Conservation (phyloP, 2,329 filamentous ascomycete genomes). For the Fusarium nygamai region DNA sequence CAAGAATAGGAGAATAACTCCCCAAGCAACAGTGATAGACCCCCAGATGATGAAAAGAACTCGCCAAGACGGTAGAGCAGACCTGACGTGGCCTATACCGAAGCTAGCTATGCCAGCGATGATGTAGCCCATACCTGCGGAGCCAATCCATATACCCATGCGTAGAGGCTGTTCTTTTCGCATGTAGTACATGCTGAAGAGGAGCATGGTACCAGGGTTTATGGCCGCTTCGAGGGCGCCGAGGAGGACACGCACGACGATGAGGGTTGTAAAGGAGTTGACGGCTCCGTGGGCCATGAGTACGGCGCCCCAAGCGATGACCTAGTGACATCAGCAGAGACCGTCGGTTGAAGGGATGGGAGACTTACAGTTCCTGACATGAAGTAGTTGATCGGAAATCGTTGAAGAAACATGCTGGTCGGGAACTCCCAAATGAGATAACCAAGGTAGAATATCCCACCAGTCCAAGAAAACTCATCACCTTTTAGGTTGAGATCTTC, state of each 20-base stretch:
- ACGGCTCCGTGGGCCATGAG: constrained; percentile 14
- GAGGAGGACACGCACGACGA: background rate
- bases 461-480: constrained; percentile 1
- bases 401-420: background rate
- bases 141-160: constrained; percentile 36
- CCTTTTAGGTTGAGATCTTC: background rate
- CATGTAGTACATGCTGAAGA: constrained; percentile 36
- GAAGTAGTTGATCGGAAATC: constrained; percentile 1
- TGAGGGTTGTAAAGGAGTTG: background rate
- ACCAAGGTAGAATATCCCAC: background rate
- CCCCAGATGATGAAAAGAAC: constrained; percentile 36
- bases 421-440: constrained; percentile 10
- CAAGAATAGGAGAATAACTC: constrained; percentile 62
- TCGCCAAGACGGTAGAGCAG: constrained; percentile 12
- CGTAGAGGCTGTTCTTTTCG: constrained; percentile 27
- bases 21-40: constrained; percentile 54
- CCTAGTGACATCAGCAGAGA: too few species aligned
- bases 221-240: constrained; percentile 8
- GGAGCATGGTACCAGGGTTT: constrained; percentile 22
- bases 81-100: constrained; percentile 33
- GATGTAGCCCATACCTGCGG: constrained; percentile 27
- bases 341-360: too few species aligned
- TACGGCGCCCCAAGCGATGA: background rate
- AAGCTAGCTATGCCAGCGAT: constrained; percentile 34
- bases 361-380: constrained; percentile 15